phyloP scores from a whole-genome alignment of 345 rosid species.

The Acer yangbiense region DNA sequence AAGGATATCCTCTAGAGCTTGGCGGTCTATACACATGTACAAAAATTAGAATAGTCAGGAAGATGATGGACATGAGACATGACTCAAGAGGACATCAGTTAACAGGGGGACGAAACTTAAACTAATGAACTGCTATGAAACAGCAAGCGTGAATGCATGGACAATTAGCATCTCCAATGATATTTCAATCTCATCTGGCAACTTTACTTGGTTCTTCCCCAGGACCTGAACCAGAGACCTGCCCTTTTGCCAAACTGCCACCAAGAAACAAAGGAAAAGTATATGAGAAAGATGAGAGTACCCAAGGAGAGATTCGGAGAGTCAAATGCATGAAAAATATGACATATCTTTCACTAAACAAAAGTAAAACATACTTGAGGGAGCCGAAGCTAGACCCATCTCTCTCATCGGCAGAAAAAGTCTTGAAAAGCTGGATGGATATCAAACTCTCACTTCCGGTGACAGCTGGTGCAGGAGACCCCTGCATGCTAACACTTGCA shows the following conservation, averaged over 20 bases:
- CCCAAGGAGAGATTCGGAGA: too few relatives aligned
- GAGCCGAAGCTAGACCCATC: constrained; percentile 18
- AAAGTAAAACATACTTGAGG: constrained; percentile 14
- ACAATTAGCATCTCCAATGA: background rate
- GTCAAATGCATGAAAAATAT: background rate
- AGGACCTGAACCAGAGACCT: constrained; percentile 21
- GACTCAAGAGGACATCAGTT: background rate
- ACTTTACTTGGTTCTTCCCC: constrained; percentile 13
- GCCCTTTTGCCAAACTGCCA: constrained; percentile 26
- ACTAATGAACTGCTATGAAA: background rate
- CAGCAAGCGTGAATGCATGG: background rate
- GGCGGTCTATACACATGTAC: constrained; percentile 7
- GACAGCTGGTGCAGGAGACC: constrained; percentile 42
- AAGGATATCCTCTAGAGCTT: background rate
- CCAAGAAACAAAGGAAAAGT: background rate
- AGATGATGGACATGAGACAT: background rate
- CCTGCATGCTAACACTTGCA: constrained; percentile 18
- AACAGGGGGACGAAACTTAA: constrained; percentile 4
- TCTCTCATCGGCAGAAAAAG: constrained; percentile 27
- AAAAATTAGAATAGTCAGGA: background rate
- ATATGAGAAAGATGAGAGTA: background rate
- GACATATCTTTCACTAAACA: background rate
- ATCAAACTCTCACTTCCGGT: constrained; percentile 37
- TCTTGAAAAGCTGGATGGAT: constrained; percentile 41
- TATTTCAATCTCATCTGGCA: background rate